These are phyloP conservation scores for Albatrellus sp. DNA, from an alignment of 1,284 basidiomycete genomes.

Conservation along the genomic window DNA sequence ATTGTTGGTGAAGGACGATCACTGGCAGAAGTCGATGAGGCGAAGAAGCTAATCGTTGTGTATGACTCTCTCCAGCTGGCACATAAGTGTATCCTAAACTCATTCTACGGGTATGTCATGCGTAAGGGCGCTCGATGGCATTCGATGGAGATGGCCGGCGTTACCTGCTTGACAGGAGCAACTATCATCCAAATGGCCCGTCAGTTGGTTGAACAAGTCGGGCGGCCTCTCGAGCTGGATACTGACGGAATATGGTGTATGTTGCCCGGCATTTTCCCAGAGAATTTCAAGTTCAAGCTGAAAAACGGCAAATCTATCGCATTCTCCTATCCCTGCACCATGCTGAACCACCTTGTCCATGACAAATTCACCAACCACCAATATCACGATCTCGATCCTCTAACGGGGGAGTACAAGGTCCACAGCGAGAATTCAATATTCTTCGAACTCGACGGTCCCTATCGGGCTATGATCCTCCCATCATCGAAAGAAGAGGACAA, in stretches of 20 bases:
- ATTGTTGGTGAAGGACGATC: conserved; percentile 55
- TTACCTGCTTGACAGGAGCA: conserved; percentile 98
- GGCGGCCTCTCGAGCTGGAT: conserved; percentile 93
- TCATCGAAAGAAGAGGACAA: conserved; percentile 99
- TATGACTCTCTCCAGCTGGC: conserved; percentile 99
- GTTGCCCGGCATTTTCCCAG: conserved; percentile 95
- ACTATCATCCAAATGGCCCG: conserved; percentile 99
- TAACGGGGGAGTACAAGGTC: conserved; percentile 75
- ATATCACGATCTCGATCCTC: conserved; percentile 87
- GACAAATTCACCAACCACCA: conserved; percentile 96
- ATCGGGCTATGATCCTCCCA: conserved; percentile 98
- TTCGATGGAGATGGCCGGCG: conserved; percentile 99
- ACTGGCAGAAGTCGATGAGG: conserved; percentile 86
- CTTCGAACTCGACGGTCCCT: conserved; percentile 98
- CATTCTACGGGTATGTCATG: conserved; percentile 99
- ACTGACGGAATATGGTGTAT: conserved; percentile 99
- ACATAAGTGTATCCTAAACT: conserved; percentile 99
- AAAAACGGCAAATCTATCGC: conserved; percentile 78
- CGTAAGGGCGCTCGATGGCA: conserved; percentile 99
- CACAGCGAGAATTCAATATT: conserved; percentile 99
- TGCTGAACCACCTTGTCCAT: conserved; percentile 98
- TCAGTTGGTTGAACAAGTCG: conserved; percentile 93
- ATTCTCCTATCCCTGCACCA: conserved; percentile 98
- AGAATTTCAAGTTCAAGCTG: conserved; percentile 95
- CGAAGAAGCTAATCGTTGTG: conserved; percentile 99